Evolutionary conservation across 73 alveolate species (phyloP).

Genomic region (Tetrahymena elliotti): DNA sequence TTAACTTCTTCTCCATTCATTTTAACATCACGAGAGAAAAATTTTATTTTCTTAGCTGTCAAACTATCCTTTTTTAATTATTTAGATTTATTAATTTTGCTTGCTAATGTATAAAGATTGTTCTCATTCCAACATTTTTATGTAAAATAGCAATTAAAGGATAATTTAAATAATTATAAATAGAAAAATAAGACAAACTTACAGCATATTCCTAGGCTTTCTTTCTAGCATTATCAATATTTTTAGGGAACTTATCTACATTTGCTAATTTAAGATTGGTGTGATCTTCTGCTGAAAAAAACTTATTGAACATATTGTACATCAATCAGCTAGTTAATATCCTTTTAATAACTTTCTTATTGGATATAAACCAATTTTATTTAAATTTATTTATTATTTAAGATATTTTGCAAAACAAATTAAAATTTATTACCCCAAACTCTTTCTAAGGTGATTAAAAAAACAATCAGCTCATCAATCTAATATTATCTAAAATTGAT

Average conservation of each 20-base stretch:
- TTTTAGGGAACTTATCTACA: neutral
- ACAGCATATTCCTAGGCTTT: neutral
- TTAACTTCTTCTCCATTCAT: neutral
- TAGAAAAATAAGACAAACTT: neutral
- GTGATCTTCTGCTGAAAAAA: neutral
- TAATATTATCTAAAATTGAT: neutral
- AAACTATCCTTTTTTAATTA: neutral
- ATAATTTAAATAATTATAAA: neutral
- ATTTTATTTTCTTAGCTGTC: neutral
- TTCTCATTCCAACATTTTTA: neutral
- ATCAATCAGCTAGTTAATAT: neutral
- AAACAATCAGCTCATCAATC: neutral
- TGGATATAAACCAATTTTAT: neutral
- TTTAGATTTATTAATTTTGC: neutral
- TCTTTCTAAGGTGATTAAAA: neutral
- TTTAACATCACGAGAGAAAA: neutral
- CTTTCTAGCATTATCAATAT: neutral
- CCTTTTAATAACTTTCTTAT: neutral
- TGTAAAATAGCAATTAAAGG: neutral
- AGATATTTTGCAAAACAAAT: neutral
- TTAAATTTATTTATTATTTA: neutral
- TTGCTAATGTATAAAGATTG: no score
- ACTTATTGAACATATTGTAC: neutral
- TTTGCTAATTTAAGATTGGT: neutral
- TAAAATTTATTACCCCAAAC: neutral